Base-by-base conservation (phyloP, 495 filamentous ascomycete species). In the Glonium stellatum region DNA sequence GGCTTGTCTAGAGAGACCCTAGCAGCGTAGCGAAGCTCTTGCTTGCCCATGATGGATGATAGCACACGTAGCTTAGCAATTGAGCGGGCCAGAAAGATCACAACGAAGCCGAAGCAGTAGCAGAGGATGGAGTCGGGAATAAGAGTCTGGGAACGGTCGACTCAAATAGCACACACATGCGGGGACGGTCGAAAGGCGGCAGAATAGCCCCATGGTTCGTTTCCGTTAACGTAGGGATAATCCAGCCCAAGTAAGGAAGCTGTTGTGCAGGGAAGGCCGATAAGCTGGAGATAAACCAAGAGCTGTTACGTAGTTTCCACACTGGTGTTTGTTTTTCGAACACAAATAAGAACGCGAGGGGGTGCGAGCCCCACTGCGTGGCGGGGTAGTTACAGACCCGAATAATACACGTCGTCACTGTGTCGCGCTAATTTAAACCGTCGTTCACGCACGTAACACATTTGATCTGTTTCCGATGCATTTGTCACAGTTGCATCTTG, bases 1-100 rank as follows among this genome's bases (percentile, higher is more conserved):
- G 88, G 86, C 71, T 81, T 91, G 54, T 88, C 79, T 21, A 93
- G 73, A 66, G 86, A 84, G 25, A 97, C 89, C 69, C 87, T 89
- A 55, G 87, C 75, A 19, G 84, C 86, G 27, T 82, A 88, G 19
- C 89, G 86, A 64, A 95, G 87, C 15, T 57, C 70, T 63, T 71
- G 19, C 66, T 72, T 70, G 41, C 60, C 61, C 71, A 73, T 73
- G 31, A 18, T 64, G 62, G 27, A 47, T 18, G 1, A 42, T 19
- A 25, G 15, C 37, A 46, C n/a, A 18, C 46, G 49, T 19, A 22
- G 46, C 21, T 39, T 19, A 46, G 37, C 22, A 42, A 44, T 47
- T 53, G 55, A 44, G 39, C 39, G 58, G 13, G 6, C 12, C 21
- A 39, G 18, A n/a, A 52, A 54, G 19, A 11, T 4, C 12, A 18